Base-by-base conservation (phyloP, 2,329 filamentous ascomycete species). In the Botryotinia calthae region DNA sequence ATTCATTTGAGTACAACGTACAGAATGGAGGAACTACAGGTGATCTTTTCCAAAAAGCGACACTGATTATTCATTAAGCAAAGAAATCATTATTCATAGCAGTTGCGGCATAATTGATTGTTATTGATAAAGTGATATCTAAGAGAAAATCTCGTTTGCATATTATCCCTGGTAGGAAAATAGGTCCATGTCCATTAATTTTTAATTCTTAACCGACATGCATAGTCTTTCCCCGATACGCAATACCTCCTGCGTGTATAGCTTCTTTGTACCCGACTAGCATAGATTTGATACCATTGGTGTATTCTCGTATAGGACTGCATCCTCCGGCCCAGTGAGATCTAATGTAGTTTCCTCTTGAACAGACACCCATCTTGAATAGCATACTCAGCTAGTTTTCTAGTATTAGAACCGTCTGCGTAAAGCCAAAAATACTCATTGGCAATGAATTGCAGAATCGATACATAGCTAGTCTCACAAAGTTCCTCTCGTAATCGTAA, bases 401-500 rank as follows among this genome's bases (percentile, higher is more conserved):
- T 54, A 4, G 51, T 18, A 54, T 3, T 54, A 18, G 14, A 54
- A 6, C 12, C 1, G 14, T 54, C 51, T 14, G 51, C 14, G n/a
- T 28, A 28, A 2, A 28, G 51, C 28, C 51, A 18, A 5, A 28
- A 28, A 18, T 2, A 28, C 51, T 28, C n/a, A 54, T 54, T 7
- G n/a, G 14, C 18, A 54, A 8, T n/a, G n/a, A 28, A 28, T 54
- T 2, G 14, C n/a, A 54, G 25, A n/a, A 16, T 54, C 16, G 25
- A 16, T 54, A 54, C 25, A 16, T 18, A 54, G 14, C 2, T 18
- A 28, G 18, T 18, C n/a, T n/a, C 14, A 2, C 7, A 22, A n/a
- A 2, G 40, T 1, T 46, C 8, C 16, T 1, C 2, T 22, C 7
- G 28, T 40, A 2, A 31, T 14, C 16, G 0, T 22, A 4, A 12